phyloP scores from a whole-genome alignment of 78 protist species.

The Emiliania huxleyi region DNA sequence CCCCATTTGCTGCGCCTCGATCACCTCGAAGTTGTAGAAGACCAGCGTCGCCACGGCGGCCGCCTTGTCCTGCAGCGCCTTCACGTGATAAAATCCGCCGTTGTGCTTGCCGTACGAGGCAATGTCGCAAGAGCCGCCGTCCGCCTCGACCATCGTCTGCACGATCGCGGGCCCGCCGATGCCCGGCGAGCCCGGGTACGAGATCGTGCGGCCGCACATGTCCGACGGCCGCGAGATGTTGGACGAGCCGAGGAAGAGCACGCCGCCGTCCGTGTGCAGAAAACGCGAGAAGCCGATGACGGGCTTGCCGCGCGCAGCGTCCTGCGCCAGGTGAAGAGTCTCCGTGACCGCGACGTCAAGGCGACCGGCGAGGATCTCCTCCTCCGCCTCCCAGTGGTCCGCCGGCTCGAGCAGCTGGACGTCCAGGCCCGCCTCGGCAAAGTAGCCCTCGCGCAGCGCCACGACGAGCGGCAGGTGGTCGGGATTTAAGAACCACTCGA shows the following conservation, averaged over 20 bases:
- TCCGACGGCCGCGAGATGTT: not conserved
- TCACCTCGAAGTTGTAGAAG: slow-evolving; percentile 14
- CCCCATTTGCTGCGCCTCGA: not conserved
- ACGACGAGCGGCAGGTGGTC: slow-evolving; percentile 32
- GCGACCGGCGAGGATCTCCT: not conserved
- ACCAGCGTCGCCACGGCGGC: slow-evolving; percentile 12
- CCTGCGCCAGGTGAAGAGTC: slow-evolving; percentile 33
- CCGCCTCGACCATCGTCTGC: slow-evolving; percentile 22
- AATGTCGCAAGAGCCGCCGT: not conserved
- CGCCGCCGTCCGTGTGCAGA: slow-evolving; percentile 27
- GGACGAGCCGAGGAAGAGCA: not conserved
- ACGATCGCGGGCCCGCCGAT: slow-evolving; percentile 14
- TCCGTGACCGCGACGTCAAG: slow-evolving; percentile 34
- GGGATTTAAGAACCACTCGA: slow-evolving; percentile 15
- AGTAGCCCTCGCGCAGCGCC: slow-evolving; percentile 14
- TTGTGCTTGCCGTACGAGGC: not conserved
- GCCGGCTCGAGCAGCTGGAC: slow-evolving; percentile 19
- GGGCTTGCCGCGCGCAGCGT: slow-evolving; percentile 9
- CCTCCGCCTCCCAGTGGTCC: slow-evolving; percentile 41
- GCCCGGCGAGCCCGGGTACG: slow-evolving; percentile 32
- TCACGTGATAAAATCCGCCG: slow-evolving; percentile 21
- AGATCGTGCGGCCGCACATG: slow-evolving; percentile 24
- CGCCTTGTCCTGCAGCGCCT: not conserved
- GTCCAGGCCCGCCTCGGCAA: not conserved
- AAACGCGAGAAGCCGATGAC: slow-evolving; percentile 24